A percentile compares a stretch with the other conserved stretches of the same genome.
Conservation (phyloP, 345 rosid species). For the Eucalyptus marginata region DNA sequence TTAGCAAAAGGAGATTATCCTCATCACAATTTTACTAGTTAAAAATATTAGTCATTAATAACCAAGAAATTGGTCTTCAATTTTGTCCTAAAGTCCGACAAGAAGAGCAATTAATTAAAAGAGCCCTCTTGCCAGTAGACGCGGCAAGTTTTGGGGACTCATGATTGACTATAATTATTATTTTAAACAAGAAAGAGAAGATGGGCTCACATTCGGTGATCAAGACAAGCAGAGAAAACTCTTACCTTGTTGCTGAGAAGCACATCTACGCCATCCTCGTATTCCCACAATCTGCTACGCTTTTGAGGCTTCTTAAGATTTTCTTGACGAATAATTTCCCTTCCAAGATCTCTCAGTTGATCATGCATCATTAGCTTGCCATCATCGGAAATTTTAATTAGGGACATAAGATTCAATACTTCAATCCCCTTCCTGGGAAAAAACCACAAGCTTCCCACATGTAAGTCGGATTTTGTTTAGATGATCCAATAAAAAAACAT, state of each 20-base stretch:
- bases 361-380: neutral
- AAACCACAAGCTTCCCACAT: neutral
- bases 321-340: neutral
- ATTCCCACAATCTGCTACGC: neutral
- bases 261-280: fast-evolving
- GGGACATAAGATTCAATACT: neutral
- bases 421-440: fast-evolving
- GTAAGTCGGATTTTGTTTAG: neutral
- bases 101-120: neutral
- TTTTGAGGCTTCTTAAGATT: fast-evolving
- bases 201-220: fast-evolving
- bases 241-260: fast-evolving
- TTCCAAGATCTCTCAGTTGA: neutral
- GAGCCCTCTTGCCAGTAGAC: fast-evolving
- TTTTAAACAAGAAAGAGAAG: neutral
- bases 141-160: neutral
- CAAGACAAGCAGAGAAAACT: neutral
- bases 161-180: fast-evolving
- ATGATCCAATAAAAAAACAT: neutral
- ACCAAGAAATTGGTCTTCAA: neutral
- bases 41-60: neutral
- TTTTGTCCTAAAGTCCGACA: fast-evolving
- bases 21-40: neutral
- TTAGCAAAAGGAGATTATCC: neutral
- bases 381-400: fast-evolving